phyloP scores from a whole-genome alignment of 352 stramenopile species.

The Phytophthora capsici region DNA sequence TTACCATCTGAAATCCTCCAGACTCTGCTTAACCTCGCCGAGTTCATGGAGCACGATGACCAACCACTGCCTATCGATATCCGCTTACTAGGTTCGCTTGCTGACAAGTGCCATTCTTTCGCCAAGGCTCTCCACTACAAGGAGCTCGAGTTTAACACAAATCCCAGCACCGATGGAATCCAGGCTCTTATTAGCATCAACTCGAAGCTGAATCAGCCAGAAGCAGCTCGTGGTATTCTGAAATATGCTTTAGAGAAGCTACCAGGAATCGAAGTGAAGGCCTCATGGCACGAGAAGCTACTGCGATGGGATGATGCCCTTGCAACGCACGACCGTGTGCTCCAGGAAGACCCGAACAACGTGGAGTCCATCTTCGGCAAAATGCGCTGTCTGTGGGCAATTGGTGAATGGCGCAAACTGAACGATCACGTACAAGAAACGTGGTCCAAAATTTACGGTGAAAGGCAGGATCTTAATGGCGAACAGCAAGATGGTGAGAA shows the following conservation, averaged over 20 bases:
- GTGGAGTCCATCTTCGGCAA: constrained; percentile 98
- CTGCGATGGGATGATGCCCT: constrained; percentile 98
- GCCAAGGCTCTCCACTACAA: constrained; percentile 99
- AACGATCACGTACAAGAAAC: constrained; percentile 93
- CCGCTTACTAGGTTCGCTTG: constrained; percentile 95
- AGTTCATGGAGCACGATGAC: constrained; percentile 99
- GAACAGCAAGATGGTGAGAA: constrained; percentile 54
- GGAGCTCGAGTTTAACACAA: constrained; percentile 97
- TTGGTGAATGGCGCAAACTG: constrained; percentile 97
- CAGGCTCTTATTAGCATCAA: constrained; percentile 99
- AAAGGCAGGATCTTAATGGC: constrained; percentile 48
- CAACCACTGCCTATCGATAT: constrained; percentile 98
- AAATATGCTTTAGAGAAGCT: constrained; percentile 91
- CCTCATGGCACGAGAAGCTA: constrained; percentile 99
- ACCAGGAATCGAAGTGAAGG: constrained; percentile 88
- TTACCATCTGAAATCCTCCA: constrained; percentile 98
- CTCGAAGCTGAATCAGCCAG: constrained; percentile 95
- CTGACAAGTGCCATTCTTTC: constrained; percentile 98
- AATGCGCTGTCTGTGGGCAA: constrained; percentile 98
- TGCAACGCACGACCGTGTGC: constrained; percentile 91
- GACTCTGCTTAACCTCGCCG: constrained; percentile 97
- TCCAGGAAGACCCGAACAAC: constrained; percentile 78
- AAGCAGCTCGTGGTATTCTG: constrained; percentile 98
- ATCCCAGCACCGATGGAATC: constrained; percentile 92
- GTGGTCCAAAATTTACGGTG: constrained; percentile 87